Percentiles rank a stretch among this genome's conserved stretches.
phyloP scores from a whole-genome alignment of 2,329 filamentous ascomycete genomes.

The Botryotinia convoluta region DNA sequence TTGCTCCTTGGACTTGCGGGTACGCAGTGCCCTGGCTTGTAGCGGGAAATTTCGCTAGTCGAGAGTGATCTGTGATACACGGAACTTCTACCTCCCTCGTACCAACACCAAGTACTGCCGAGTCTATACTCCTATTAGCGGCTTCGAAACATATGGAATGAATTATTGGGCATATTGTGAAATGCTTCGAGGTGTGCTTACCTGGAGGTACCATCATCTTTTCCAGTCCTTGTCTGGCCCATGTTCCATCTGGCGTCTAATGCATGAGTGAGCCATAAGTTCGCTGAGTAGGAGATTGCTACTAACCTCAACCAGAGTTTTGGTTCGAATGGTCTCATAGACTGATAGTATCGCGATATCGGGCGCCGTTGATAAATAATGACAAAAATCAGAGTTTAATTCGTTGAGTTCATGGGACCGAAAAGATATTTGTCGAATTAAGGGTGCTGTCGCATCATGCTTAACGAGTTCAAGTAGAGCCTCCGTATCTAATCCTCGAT shows the following conservation, averaged over 20 bases:
- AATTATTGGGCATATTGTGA: neutral
- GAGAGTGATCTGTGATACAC: conserved; percentile 17
- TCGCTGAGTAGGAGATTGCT: neutral
- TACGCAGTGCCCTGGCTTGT: conserved; percentile 18
- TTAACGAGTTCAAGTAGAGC: conserved; percentile 29
- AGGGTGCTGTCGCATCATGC: conserved; percentile 22
- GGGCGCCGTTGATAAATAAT: conserved; percentile 18
- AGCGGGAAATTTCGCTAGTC: conserved; percentile 16
- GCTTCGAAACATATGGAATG: neutral
- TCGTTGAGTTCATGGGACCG: conserved; percentile 25
- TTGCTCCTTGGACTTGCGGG: conserved; percentile 17
- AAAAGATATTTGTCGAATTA: conserved; percentile 29
- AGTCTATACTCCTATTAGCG: conserved; percentile 1
- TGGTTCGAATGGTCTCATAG: conserved; percentile 27
- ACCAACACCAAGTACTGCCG: conserved; percentile 13
- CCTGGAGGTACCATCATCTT: conserved; percentile 21
- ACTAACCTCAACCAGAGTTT: conserved; percentile 24
- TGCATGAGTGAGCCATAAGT: neutral
- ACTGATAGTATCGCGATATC: conserved; percentile 28
- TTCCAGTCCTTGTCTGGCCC: conserved; percentile 18
- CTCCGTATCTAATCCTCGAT: conserved; percentile 30
- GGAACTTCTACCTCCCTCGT: conserved; percentile 19
- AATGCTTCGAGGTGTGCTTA: neutral
- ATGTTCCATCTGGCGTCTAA: conserved; percentile 18
- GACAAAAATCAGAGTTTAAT: conserved; percentile 26